Conservation (phyloP, 352 stramenopile species). For the Phytopythium montanum region DNA sequence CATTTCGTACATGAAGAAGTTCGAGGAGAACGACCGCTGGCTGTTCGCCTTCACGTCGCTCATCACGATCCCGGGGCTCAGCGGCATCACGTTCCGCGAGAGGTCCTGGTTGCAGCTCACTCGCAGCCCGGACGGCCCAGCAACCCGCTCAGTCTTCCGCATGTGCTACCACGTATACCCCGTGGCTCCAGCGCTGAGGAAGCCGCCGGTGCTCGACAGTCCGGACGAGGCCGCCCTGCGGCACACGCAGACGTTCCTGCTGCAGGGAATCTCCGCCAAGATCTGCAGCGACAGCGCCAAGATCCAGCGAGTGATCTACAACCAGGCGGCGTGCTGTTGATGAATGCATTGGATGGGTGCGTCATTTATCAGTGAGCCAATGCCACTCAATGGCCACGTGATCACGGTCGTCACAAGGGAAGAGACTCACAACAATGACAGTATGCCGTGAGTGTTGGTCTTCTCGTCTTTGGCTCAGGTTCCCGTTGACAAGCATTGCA, state of each 20-base stretch:
- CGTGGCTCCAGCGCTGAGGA: slow-evolving; percentile 9
- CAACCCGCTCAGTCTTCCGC: slow-evolving; percentile 16
- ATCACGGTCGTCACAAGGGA: too few species aligned
- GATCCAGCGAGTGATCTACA: background rate
- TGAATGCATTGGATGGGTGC: background rate
- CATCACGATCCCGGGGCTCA: background rate
- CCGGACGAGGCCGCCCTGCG: slow-evolving; percentile 7
- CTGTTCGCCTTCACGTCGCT: slow-evolving; percentile 3
- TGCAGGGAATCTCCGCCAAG: background rate
- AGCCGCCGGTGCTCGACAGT: background rate
- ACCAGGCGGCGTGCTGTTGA: background rate
- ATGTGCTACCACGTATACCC: slow-evolving; percentile 28
- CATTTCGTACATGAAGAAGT: slow-evolving; percentile 5
- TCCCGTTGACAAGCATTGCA: too few species aligned
- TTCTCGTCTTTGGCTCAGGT: background rate
- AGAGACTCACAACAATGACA: too few species aligned
- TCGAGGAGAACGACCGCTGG: background rate
- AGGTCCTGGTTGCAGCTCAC: slow-evolving; percentile 32
- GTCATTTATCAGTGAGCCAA: too few species aligned
- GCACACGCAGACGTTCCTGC: slow-evolving; percentile 3
- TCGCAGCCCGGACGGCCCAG: slow-evolving; percentile 16
- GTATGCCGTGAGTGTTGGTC: background rate
- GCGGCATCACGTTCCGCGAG: slow-evolving; percentile 18
- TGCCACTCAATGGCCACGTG: too few species aligned
- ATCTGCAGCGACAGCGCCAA: background rate